Conservation (phyloP, 1,284 basidiomycete genomes). For the Phylloboletellus chloephorus region DNA sequence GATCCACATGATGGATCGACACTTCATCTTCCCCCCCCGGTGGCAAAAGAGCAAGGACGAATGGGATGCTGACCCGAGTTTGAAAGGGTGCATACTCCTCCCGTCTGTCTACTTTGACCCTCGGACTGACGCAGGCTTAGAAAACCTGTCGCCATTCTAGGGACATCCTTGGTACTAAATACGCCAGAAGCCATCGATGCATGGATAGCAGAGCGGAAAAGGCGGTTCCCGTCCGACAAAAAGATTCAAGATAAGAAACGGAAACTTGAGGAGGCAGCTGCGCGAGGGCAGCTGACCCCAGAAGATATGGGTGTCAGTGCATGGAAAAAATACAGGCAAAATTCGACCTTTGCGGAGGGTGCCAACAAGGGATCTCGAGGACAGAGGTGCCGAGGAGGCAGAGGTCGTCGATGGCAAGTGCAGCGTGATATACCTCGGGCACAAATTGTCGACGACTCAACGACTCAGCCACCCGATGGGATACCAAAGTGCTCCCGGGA, state of each 20-base stretch:
- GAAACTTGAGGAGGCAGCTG: conserved; percentile 68
- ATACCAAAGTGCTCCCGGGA: conserved; percentile 3
- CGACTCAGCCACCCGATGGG: background rate
- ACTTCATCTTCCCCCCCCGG: conserved; percentile 75
- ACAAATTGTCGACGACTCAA: background rate
- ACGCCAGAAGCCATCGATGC: conserved; percentile 75
- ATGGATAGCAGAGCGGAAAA: conserved; percentile 86
- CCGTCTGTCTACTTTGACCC: background rate
- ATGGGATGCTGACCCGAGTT: conserved; percentile 73
- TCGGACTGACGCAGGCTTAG: conserved; percentile 32
- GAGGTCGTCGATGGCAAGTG: conserved; percentile 31
- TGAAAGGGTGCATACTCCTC: conserved; percentile 52
- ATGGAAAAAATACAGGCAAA: conserved; percentile 34
- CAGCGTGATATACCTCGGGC: conserved; percentile 23
- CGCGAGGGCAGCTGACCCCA: conserved; percentile 67
- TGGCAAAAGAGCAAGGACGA: conserved; percentile 65
- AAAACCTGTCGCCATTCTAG: conserved; percentile 73
- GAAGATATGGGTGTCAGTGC: conserved; percentile 39
- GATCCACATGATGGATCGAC: conserved; percentile 86
- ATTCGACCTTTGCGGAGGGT: conserved; percentile 5
- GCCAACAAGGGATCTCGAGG: conserved; percentile 7
- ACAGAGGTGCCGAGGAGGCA: conserved; percentile 22
- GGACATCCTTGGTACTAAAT: conserved; percentile 72
- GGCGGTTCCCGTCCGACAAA: conserved; percentile 70
- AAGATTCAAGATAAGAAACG: conserved; percentile 74